Evolutionary conservation across 345 rosid genomes (phyloP), one percentile per base, ranked within the genome.

Genomic region (Trapa bicornis): DNA sequence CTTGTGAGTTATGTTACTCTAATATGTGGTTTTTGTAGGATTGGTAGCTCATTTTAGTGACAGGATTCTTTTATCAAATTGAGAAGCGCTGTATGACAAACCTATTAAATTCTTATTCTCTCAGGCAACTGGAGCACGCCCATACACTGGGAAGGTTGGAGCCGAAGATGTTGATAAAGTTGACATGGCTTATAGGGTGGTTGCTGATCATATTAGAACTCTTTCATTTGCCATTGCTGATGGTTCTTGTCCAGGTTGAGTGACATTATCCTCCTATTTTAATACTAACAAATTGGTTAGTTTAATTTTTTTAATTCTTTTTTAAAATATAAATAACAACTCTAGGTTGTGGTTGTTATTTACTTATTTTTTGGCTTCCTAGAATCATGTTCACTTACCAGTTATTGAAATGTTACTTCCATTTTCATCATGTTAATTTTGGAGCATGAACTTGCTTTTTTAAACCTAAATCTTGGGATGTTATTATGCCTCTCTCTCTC

Each of bases 171-270:
- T 65, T 0, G 96, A 89, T 77, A 78, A 81, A 60, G 78, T 89
- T 80, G 99, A 94, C 79, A 87, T 94, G 97, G 99, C 97, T 42
- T 94, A 94, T 65, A 83, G 97, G 82, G 99, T 94, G 73, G 96
- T 94, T 54, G 97, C 96, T 68, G 97, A 94, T 73, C 97, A 94
- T 72, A 89, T 91, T 47, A 89, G 97, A 78, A 94, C 99, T 61
- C 73, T 94, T 35, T 91, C 97, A 16, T 84, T 94, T 86, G 97
- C 97, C 35, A 94, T 94, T 76, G 97, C 97, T 64, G 99, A 94
- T 79, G 97, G 99, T 67, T 89, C 99, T 75, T 83, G 93, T 69
- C 99, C 99, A 81, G 99, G 99, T 94, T 78, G 64, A 66, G 64
- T 64, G 62, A 48, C 38, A 37, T 54, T 52, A 33, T 64, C 54